Percentiles rank a stretch among this genome's conserved stretches.
Conservation (phyloP, 2,329 filamentous ascomycete genomes). For the Colletotrichum liriopes region DNA sequence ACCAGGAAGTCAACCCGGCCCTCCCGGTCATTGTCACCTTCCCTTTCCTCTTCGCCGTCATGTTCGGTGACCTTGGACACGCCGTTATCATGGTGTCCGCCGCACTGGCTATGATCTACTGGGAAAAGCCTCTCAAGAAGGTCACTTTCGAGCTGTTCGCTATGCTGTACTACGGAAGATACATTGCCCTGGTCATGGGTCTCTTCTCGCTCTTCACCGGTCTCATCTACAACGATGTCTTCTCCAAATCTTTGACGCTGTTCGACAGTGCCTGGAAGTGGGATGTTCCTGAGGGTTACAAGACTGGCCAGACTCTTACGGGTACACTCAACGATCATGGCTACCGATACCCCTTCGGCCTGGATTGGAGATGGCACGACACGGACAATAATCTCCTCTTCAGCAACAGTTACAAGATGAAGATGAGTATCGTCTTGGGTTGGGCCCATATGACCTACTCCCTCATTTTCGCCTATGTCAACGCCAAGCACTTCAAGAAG, state of each 20-base stretch:
- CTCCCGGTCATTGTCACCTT: slow-evolving; percentile 97
- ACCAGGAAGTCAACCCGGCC: slow-evolving; percentile 96
- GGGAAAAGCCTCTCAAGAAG: slow-evolving; percentile 94
- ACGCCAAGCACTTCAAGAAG: slow-evolving; percentile 94
- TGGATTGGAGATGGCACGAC: slow-evolving; percentile 97
- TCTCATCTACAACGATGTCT: slow-evolving; percentile 97
- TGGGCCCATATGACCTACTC: slow-evolving; percentile 99
- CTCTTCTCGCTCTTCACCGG: slow-evolving; percentile 97
- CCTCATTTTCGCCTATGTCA: slow-evolving; percentile 91
- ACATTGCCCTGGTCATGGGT: slow-evolving; percentile 99
- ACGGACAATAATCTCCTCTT: slow-evolving; percentile 96
- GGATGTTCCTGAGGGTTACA: slow-evolving; percentile 77
- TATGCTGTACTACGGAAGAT: slow-evolving; percentile 99
- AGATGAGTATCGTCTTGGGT: slow-evolving; percentile 96
- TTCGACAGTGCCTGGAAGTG: slow-evolving; percentile 94
- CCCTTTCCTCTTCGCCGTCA: slow-evolving; percentile 99
- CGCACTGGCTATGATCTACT: slow-evolving; percentile 94
- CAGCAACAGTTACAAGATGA: slow-evolving; percentile 99
- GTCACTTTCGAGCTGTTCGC: slow-evolving; percentile 93
- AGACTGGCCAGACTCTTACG: slow-evolving; percentile 72
- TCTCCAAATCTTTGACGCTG: slow-evolving; percentile 92
- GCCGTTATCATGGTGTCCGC: slow-evolving; percentile 89
- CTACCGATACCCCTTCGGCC: slow-evolving; percentile 94
- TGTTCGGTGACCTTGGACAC: slow-evolving; percentile 99
- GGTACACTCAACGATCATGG: slow-evolving; percentile 77